Evolutionary conservation across 1,284 basidiomycete species (phyloP), one percentile per base, ranked within the genome.

Genomic region (Cystobasidiaceae sp.): DNA sequence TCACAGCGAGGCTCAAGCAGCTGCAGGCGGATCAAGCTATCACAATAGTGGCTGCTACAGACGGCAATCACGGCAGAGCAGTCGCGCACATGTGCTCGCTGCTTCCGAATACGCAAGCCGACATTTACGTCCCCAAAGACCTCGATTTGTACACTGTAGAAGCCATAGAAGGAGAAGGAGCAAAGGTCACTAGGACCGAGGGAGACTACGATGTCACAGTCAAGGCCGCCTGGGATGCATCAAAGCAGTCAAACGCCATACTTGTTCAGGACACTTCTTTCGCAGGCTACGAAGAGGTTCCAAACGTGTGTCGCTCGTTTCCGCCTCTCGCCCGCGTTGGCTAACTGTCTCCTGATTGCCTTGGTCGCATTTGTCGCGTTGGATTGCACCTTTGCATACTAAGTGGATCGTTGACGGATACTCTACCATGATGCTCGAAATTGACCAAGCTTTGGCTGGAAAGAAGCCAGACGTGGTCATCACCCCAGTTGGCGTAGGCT

Each of bases 31-130:
- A 34, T 17, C 37, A 51, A 34, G 27, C 28, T 2, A 19, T 54
- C 19, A 21, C 50, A 19, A 49, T 69, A 5, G 52, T 51, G 27
- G 61, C 68, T 1, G 55, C 66, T 4, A 69, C 68, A 15, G 68
- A 69, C 21, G 68, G 68, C 3, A 69, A 69, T 41, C 68, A 69
- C 45, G 68, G 68, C 0, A 7, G 68, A 30, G 68, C 68, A 23
- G 62, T 69, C 13, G 68, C 67, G 3, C 46, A 49, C n/a, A 68
- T 69, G 61, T 66, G 55, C 1, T 15, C 5, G 19, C 13, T 59
- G 8, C 34, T 68, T 6, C n/a, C n/a, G n/a, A 50, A 56, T 4
- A 19, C 61, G 13, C 25, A n/a, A 5, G 28, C 51, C n/a, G n/a
- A 17, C 21, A 61, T 69, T 15, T 60, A 43, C 19, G 62, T 68